Conservation (phyloP, 2,329 filamentous ascomycete species). For the Epichloe typhina region DNA sequence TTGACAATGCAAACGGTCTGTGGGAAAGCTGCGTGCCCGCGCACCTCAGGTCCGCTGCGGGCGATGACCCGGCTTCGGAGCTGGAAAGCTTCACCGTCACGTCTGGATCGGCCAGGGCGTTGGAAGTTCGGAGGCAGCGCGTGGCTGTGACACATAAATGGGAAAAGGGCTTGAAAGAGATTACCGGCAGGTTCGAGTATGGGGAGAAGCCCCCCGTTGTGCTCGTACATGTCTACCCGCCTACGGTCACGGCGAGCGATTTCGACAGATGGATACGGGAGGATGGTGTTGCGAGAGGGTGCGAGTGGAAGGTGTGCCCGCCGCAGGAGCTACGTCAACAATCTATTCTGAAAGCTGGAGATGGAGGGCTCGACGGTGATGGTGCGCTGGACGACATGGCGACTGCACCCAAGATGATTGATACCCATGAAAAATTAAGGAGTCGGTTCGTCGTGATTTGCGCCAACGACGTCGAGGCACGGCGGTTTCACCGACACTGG, state of each 20-base stretch:
- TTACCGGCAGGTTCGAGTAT: slow-evolving; percentile 12
- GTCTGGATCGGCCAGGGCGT: slow-evolving; percentile 11
- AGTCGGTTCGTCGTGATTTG: slow-evolving; percentile 22
- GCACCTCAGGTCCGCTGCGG: slow-evolving; percentile 11
- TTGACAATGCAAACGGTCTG: slow-evolving; percentile 16
- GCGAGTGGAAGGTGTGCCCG: slow-evolving; percentile 12
- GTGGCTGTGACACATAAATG: slow-evolving; percentile 13
- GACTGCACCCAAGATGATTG: slow-evolving; percentile 3
- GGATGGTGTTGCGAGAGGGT: slow-evolving; percentile 26
- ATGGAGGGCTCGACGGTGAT: slow-evolving; percentile 6
- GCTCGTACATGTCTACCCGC: slow-evolving; percentile 17
- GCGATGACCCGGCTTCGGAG: slow-evolving; percentile 10
- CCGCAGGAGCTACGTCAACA: slow-evolving; percentile 8
- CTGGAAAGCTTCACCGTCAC: slow-evolving; percentile 17
- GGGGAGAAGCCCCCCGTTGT: slow-evolving; percentile 17
- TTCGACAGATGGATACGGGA: slow-evolving; percentile 26
- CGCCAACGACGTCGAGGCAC: slow-evolving; percentile 19
- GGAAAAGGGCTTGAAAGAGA: slow-evolving; percentile 11
- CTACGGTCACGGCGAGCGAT: slow-evolving; percentile 16
- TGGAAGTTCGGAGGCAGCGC: slow-evolving; percentile 10
- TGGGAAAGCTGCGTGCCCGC: slow-evolving; percentile 17
- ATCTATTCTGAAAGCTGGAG: neutral
- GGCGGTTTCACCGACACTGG: slow-evolving; percentile 29
- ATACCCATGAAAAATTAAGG: slow-evolving; percentile 10
- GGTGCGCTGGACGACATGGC: neutral